Conservation (phyloP, 2,329 filamentous ascomycete species). For the Nemania sp. region DNA sequence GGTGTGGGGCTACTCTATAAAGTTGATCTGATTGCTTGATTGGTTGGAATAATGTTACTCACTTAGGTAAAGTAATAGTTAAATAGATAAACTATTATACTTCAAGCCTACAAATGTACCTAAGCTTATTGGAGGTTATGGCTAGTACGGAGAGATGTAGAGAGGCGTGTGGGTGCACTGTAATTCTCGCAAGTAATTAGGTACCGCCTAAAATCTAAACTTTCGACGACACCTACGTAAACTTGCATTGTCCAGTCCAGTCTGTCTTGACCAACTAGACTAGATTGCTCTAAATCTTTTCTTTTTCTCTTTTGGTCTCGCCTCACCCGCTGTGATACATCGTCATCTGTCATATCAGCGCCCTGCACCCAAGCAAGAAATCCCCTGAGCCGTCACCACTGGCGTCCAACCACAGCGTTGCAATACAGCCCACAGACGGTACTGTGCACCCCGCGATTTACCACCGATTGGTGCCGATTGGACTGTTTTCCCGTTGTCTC, state of each 20-base stretch:
- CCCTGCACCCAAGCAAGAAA: background rate
- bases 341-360: background rate
- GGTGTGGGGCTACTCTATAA: too few relatives aligned
- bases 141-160: too few relatives aligned
- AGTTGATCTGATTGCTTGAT: too few relatives aligned
- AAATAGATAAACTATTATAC: too few relatives aligned
- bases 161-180: too few relatives aligned
- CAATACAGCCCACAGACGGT: background rate
- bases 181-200: too few relatives aligned
- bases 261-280: too few relatives aligned
- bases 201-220: background rate
- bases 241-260: background rate
- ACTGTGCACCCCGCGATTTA: slow-evolving; percentile 32
- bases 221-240: background rate
- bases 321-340: background rate
- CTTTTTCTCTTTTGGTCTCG: background rate
- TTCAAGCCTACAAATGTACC: too few relatives aligned
- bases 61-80: too few relatives aligned
- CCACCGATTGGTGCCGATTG: slow-evolving; percentile 39
- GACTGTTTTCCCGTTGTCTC: slow-evolving; percentile 21
- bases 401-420: background rate
- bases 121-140: too few relatives aligned
- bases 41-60: too few relatives aligned
- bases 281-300: background rate
- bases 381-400: background rate